Conservation (phyloP, 495 filamentous ascomycete species). For the Penicillium psychrofluorescens region DNA sequence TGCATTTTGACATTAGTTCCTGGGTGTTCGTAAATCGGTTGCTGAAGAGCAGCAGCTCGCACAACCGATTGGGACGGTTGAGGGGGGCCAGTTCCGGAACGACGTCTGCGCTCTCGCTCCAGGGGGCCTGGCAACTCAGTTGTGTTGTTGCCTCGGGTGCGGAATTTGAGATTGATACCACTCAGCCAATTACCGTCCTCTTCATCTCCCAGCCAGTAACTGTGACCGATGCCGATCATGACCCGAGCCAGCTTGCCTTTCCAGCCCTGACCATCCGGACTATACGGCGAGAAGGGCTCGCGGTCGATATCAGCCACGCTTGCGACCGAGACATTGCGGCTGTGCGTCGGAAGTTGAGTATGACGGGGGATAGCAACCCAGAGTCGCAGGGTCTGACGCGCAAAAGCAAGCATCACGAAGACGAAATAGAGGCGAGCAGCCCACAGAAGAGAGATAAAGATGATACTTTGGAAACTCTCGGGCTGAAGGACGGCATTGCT, state of each 20-base stretch:
- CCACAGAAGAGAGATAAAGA: slow-evolving; percentile 66
- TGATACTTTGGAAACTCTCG: slow-evolving; percentile 68
- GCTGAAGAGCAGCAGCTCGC: slow-evolving; percentile 27
- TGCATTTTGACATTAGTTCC: slow-evolving; percentile 36
- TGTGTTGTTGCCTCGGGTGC: slow-evolving; percentile 21
- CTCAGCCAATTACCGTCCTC: slow-evolving; percentile 53
- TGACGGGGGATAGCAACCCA: slow-evolving; percentile 41
- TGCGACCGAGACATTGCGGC: slow-evolving; percentile 38
- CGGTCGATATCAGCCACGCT: slow-evolving; percentile 45
- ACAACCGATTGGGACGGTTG: slow-evolving; percentile 35
- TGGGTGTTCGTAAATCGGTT: slow-evolving; percentile 28
- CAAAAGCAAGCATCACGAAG: slow-evolving; percentile 72
- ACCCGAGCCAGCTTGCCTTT: slow-evolving; percentile 62
- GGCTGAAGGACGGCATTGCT: slow-evolving; percentile 51
- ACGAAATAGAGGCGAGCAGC: slow-evolving; percentile 67
- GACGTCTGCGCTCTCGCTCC: slow-evolving; percentile 59
- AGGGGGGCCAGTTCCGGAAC: slow-evolving; percentile 62
- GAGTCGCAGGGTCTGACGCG: slow-evolving; percentile 59
- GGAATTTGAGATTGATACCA: slow-evolving; percentile 51
- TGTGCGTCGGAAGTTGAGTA: slow-evolving; percentile 37
- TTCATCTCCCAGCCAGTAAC: slow-evolving; percentile 68
- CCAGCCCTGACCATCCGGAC: slow-evolving; percentile 68
- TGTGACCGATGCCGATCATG: slow-evolving; percentile 62
- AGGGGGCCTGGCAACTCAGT: slow-evolving; percentile 43
- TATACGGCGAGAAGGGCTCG: slow-evolving; percentile 63